Evolutionary conservation across 257 asterid species (phyloP), one percentile per base, ranked within the genome.

Genomic region (Penstemon davidsonii): DNA sequence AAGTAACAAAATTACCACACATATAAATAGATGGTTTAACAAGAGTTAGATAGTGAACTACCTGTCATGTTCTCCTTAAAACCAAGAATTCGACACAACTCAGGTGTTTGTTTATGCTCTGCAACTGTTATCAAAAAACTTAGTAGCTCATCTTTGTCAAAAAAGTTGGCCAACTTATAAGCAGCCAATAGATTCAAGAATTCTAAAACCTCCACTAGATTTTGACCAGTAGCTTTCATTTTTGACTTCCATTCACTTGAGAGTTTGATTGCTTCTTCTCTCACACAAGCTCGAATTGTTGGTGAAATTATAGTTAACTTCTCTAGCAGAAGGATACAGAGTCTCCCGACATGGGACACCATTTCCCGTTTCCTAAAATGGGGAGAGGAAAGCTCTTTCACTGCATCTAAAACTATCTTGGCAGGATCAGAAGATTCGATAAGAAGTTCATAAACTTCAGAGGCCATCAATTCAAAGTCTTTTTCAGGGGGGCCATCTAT

Each of bases 131-230:
- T 68, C 51, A 76, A 46, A 55, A 81, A 71, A 47, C 66, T 55
- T 12, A 68, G 70, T 62, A 86, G 70, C 74, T 80, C 85, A 40
- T 72, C 64, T 69, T 57, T 62, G 62, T 66, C 72, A 55, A 86
- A 86, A 62, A 44, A 46, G 73, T 78, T 78, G 46, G 81, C 66
- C 69, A 86, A 63, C 9, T 70, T 45, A 51, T 73, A 86, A 41
- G 85, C 76, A 49, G 82, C 88, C 76, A 84, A 4, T 19, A 86
- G 75, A 55, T 74, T 79, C 83, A 86, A 74, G 79, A 86, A 82
- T 40, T 72, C 81, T 62, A 80, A 37, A 13, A 77, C 73, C 71
- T 68, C 79, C 78, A 73, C 43, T 11, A 73, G 51, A 69, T 80
- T 70, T 64, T 70, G 73, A 62, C 62, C 12, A 44, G 42, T 47